Conservation (phyloP, 129 eudicot genomes). For the Cynara cardunculus region DNA sequence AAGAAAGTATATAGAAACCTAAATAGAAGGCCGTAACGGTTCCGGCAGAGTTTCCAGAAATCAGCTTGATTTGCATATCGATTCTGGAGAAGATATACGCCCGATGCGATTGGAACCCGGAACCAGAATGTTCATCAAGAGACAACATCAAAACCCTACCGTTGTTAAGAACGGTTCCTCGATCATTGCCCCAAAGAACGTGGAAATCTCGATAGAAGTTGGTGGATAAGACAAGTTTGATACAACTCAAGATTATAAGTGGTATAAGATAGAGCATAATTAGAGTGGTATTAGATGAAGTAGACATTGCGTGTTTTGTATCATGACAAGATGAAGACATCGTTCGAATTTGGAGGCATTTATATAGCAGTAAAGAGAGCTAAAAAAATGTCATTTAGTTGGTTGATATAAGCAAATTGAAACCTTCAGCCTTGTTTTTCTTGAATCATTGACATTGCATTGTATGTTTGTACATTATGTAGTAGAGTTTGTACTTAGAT, state of each 20-base stretch:
- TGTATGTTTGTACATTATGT: background rate
- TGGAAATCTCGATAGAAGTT: constrained; percentile 23
- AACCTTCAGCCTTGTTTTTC: constrained; percentile 33
- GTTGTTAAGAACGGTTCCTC: constrained; percentile 10
- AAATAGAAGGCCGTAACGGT: constrained; percentile 36
- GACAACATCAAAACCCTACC: constrained; percentile 30
- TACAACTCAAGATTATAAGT: constrained; percentile 9
- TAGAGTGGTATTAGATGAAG: background rate
- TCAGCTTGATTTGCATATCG: constrained; percentile 36
- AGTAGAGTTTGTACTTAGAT: background rate
- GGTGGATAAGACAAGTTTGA: constrained; percentile 10
- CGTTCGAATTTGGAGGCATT: constrained; percentile 12
- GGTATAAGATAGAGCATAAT: background rate
- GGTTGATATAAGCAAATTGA: constrained; percentile 18
- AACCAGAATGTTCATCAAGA: constrained; percentile 29
- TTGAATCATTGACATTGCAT: background rate
- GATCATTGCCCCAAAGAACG: constrained; percentile 30
- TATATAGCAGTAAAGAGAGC: constrained; percentile 22
- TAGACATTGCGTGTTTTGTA: constrained; percentile 17
- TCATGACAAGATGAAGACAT: background rate
- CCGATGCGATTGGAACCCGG: constrained; percentile 13
- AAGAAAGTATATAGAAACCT: background rate
- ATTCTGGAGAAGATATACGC: constrained; percentile 20
- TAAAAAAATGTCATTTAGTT: constrained; percentile 21
- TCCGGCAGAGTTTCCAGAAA: constrained; percentile 38